A percentile compares a stretch with the other conserved stretches of the same genome.
Conservation (phyloP, 305 asterid species). For the Rubia tinctorum region DNA sequence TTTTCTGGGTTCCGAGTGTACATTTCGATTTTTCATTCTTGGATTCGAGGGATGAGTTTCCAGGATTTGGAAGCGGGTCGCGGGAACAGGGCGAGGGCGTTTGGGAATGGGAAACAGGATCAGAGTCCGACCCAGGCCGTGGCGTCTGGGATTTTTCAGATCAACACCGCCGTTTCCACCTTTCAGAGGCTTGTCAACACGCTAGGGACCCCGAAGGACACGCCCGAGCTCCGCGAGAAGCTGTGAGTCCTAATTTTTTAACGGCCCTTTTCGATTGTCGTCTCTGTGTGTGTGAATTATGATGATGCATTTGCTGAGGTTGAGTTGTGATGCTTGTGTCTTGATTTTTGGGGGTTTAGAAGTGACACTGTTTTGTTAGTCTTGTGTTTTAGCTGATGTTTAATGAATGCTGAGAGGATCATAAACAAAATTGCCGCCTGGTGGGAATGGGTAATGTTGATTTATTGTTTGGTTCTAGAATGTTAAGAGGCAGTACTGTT, state of each 20-base stretch:
- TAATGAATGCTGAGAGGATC: neutral
- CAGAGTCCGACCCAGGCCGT: constrained; percentile 57
- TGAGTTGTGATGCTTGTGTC: neutral
- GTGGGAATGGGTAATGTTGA: neutral
- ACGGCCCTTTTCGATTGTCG: neutral
- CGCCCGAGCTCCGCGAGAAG: constrained; percentile 76
- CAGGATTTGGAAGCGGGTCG: constrained; percentile 82
- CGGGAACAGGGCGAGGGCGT: constrained; percentile 39
- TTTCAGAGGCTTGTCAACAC: constrained; percentile 81
- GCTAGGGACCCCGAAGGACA: constrained; percentile 80
- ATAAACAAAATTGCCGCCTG: neutral
- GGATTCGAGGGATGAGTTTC: constrained; percentile 35
- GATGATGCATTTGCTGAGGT: neutral
- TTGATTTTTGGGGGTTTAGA: neutral
- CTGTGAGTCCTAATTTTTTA: constrained; percentile 38
- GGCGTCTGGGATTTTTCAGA: constrained; percentile 78
- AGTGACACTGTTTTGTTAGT: neutral
- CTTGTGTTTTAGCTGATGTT: neutral
- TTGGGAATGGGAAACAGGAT: constrained; percentile 41
- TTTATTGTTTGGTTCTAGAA: neutral
- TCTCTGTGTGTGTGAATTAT: neutral
- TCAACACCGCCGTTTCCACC: constrained; percentile 73
- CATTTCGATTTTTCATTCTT: neutral
- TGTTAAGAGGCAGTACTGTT: neutral
- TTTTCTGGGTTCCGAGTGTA: neutral